Percentiles rank a stretch among this genome's conserved stretches.
Conservation (phyloP, 495 filamentous ascomycete species). For the Daldinia concentrica region DNA sequence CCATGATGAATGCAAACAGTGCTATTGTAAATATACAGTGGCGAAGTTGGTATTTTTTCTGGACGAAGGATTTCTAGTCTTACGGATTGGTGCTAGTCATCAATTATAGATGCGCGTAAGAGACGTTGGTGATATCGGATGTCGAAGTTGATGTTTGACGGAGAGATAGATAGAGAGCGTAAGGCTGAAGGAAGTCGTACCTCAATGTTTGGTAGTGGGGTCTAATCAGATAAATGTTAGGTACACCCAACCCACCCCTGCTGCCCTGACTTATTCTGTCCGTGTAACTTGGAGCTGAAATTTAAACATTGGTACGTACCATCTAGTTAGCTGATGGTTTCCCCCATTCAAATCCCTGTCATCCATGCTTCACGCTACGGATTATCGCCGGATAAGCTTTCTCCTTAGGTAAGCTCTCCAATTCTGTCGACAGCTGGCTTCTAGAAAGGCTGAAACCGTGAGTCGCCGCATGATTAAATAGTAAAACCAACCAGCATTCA, state of each 20-base stretch:
- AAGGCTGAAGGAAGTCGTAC: constrained; percentile 26
- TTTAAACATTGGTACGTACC: constrained; percentile 18
- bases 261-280: background rate
- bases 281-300: constrained; percentile 24
- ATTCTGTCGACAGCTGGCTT: constrained; percentile 35
- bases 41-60: background rate
- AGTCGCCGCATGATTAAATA: background rate
- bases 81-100: background rate
- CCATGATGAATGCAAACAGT: constrained; percentile 55
- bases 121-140: background rate
- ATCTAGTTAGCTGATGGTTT: background rate
- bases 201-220: constrained; percentile 19
- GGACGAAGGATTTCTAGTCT: background rate
- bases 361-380: constrained; percentile 16
- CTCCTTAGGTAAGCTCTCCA: constrained; percentile 26
- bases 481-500: background rate
- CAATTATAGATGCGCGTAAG: background rate
- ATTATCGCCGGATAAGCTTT: constrained; percentile 17
- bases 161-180: background rate
- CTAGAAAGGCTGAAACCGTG: constrained; percentile 19
- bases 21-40: background rate
- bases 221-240: constrained; percentile 9
- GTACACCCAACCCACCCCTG: background rate
- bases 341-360: background rate
- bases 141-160: constrained; percentile 16